A percentile compares a stretch with the other conserved stretches of the same genome.
phyloP scores from a whole-genome alignment of 2,329 filamentous ascomycete species.

The Ophiocordyceps robertsii region DNA sequence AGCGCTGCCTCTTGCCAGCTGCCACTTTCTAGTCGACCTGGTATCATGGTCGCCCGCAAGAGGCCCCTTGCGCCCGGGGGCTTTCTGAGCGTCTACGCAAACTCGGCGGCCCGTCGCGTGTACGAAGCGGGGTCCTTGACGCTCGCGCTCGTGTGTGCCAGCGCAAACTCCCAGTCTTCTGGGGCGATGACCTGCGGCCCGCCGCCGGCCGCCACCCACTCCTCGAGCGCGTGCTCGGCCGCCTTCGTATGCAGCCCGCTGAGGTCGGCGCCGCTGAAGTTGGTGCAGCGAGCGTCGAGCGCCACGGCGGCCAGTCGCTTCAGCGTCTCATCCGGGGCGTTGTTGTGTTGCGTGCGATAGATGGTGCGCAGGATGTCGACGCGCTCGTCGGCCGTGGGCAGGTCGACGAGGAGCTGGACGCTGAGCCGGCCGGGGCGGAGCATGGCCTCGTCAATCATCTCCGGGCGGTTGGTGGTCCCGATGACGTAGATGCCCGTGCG shows the following conservation, averaged over 20 bases:
- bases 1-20: too few relatives aligned
- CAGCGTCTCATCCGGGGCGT: conserved; percentile 28
- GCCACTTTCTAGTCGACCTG: too few relatives aligned
- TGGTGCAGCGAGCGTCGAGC: conserved; percentile 49
- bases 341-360: conserved; percentile 29
- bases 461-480: conserved; percentile 85
- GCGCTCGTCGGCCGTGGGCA: conserved; percentile 66
- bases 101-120: background rate
- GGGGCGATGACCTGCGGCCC: conserved; percentile 13
- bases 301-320: conserved; percentile 51
- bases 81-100: too few relatives aligned
- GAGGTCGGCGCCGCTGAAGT: conserved; percentile 62
- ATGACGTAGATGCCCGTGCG: conserved; percentile 86
- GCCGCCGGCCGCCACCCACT: conserved; percentile 19
- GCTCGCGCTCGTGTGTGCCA: conserved; percentile 34
- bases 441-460: conserved; percentile 95
- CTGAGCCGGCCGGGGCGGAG: conserved; percentile 81
- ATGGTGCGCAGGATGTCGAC: conserved; percentile 72
- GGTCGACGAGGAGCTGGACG: conserved; percentile 76
- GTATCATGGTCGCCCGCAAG: too few relatives aligned
- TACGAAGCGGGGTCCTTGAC: conserved; percentile 34
- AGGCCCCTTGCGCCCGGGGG: too few relatives aligned
- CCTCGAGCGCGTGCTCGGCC: conserved; percentile 31
- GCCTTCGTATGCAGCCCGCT: conserved; percentile 34
- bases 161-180: conserved; percentile 39